A percentile compares a stretch with the other conserved stretches of the same genome.
Conservation (phyloP, 2,329 filamentous ascomycete genomes). For the Trichoderma brevicompactum region DNA sequence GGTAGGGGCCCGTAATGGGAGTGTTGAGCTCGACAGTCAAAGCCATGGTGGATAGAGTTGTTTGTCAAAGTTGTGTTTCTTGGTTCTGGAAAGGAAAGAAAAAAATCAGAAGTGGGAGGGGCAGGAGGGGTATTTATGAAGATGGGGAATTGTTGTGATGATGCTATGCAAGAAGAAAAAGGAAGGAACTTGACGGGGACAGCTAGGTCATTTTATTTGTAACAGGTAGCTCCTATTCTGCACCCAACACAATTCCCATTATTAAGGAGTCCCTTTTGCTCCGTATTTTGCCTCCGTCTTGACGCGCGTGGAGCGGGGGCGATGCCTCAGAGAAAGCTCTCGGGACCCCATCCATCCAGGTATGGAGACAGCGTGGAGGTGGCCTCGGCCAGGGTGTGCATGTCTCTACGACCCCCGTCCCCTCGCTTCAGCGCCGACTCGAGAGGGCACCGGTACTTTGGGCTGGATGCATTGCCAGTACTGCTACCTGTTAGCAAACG, state of each 20-base stretch:
- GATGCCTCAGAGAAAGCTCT: conserved; percentile 1
- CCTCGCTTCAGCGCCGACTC: neutral
- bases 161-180: neutral
- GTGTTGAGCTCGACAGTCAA: conserved; percentile 68
- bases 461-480: neutral
- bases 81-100: neutral
- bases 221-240: neutral
- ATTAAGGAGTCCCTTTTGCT: conserved; percentile 15
- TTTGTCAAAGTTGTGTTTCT: neutral
- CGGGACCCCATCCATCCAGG: neutral
- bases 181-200: conserved; percentile 5
- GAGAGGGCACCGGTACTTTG: neutral
- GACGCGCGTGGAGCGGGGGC: conserved; percentile 19
- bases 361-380: neutral
- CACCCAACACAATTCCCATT: conserved; percentile 1
- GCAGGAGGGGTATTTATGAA: conserved; percentile 10
- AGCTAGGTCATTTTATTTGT: conserved; percentile 16
- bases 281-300: conserved; percentile 8
- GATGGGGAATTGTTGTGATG: no score
- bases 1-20: conserved; percentile 63
- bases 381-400: conserved; percentile 3
- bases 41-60: conserved; percentile 44
- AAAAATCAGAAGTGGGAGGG: neutral
- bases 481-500: no score
- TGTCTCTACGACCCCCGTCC: neutral